A percentile compares a stretch with the other conserved stretches of the same genome.
phyloP scores from a whole-genome alignment of 345 rosid genomes.

The Brassica incana region DNA sequence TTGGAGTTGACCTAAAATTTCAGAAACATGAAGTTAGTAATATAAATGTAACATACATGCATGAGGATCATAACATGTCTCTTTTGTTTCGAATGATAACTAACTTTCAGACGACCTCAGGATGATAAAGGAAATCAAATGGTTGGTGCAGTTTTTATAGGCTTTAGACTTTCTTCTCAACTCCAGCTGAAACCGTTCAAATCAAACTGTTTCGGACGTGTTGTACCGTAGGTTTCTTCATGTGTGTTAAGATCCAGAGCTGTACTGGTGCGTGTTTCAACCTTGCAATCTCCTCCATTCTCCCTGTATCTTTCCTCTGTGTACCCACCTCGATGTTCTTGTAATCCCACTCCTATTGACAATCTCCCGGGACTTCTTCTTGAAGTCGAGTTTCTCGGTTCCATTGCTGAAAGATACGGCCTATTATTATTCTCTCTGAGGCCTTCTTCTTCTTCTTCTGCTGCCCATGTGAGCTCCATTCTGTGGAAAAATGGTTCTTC shows the following conservation, averaged over 20 bases:
- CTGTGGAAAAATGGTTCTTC: conserved; percentile 47
- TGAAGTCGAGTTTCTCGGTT: conserved; percentile 42
- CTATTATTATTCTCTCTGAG: conserved; percentile 42
- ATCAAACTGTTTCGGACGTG: conserved; percentile 70
- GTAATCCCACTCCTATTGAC: conserved; percentile 68
- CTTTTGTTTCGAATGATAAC: conserved; percentile 2
- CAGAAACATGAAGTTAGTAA: background rate
- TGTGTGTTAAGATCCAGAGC: conserved; percentile 76
- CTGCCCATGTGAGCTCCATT: conserved; percentile 61
- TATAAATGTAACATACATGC: background rate
- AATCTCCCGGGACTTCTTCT: conserved; percentile 58
- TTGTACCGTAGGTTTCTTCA: conserved; percentile 54
- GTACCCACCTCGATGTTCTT: conserved; percentile 45
- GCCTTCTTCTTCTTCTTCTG: conserved; percentile 35
- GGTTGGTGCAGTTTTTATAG: background rate
- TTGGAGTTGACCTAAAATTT: no score
- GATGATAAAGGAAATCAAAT: background rate
- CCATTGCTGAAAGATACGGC: conserved; percentile 47
- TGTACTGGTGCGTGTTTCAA: conserved; percentile 42
- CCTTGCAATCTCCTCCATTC: conserved; percentile 34
- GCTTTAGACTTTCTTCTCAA: conserved; percentile 35
- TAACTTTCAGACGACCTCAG: background rate
- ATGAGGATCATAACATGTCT: background rate
- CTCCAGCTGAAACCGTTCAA: conserved; percentile 90
- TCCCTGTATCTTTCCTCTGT: conserved; percentile 47